Percentiles rank a stretch among this genome's conserved stretches.
These are phyloP conservation scores for Fraxinus baroniana DNA, from an alignment of 305 asterid species.

Conservation along the genomic window DNA sequence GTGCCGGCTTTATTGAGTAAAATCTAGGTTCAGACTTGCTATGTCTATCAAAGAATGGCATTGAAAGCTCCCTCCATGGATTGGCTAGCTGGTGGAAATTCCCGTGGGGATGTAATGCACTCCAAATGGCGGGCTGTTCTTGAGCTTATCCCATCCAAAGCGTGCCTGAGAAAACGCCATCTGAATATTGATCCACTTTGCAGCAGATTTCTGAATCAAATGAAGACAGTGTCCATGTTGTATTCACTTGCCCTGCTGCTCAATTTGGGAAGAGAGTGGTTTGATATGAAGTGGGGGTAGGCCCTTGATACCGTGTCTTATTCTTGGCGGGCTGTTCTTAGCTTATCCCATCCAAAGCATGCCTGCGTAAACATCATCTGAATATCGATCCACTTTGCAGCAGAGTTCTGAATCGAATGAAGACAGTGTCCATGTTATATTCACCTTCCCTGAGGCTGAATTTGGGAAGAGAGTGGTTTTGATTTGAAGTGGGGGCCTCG, in stretches of 20 bases:
- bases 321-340: not conserved
- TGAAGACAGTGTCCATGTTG: not conserved
- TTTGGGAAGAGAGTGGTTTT: not conserved
- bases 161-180: not conserved
- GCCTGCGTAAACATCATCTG: not conserved
- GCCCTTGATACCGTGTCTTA: not conserved
- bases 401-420: not conserved
- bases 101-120: not conserved
- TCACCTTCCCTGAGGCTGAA: not conserved
- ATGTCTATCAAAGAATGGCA: not conserved
- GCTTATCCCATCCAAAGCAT: not conserved
- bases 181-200: not conserved
- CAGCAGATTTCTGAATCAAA: not conserved
- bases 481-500: not conserved
- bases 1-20: not conserved
- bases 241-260: not conserved
- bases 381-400: not conserved
- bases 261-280: not conserved
- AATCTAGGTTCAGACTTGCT: not conserved
- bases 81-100: not conserved
- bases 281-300: not conserved
- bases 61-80: not conserved
- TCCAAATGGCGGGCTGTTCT: not conserved
- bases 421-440: not conserved
- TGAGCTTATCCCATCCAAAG: not conserved